phyloP scores from a whole-genome alignment of 2,329 filamentous ascomycete species.

The Curvularia sp. region DNA sequence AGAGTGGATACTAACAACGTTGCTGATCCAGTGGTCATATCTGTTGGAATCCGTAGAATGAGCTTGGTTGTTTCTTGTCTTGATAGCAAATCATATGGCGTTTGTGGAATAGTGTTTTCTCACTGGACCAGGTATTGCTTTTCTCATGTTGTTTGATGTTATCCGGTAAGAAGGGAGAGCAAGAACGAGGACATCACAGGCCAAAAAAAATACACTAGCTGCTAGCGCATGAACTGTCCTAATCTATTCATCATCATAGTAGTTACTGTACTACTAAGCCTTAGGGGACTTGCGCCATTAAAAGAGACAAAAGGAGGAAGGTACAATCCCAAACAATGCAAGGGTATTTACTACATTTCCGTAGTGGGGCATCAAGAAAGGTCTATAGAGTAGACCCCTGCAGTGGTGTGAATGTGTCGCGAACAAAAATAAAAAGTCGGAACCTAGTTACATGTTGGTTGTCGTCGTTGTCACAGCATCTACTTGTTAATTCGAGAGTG shows the following conservation, averaged over 20 bases:
- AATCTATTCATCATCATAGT: neutral
- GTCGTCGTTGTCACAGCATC: neutral
- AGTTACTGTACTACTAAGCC: neutral
- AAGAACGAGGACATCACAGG: neutral
- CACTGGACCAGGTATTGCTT: neutral
- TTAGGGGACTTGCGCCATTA: neutral
- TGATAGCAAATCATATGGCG: neutral
- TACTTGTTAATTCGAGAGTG: neutral
- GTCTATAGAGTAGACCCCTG: constrained; percentile 16
- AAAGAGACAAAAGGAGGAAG: neutral
- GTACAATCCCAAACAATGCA: constrained; percentile 15
- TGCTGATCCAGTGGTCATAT: neutral
- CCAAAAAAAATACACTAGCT: neutral
- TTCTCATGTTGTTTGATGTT: neutral
- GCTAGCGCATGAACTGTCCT: neutral
- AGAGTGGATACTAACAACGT: neutral
- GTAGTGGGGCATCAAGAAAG: constrained; percentile 12
- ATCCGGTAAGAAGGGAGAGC: neutral
- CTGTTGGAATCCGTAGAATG: neutral
- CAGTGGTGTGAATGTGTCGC: neutral
- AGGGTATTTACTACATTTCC: constrained; percentile 17
- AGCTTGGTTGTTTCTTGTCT: neutral
- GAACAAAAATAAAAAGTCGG: neutral
- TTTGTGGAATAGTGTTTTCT: neutral
- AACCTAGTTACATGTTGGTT: neutral